Evolutionary conservation across 2,329 filamentous ascomycete species (phyloP).

Genomic region (Aspergillus fructus): DNA sequence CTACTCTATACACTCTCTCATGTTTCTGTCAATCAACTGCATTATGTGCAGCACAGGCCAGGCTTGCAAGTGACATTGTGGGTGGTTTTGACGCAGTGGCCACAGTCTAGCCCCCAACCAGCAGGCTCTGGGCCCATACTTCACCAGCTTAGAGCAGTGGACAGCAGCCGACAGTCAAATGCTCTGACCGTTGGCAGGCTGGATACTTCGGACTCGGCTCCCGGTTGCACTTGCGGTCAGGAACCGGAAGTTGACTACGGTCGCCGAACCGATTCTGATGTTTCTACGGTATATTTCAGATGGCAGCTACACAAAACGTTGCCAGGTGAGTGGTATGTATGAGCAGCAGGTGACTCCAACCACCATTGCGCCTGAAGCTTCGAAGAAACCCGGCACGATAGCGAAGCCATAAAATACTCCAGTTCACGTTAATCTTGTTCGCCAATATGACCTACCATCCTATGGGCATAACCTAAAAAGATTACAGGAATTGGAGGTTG

Average conservation of each 20-base stretch:
- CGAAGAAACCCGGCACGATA: conserved; percentile 29
- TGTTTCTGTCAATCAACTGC: background rate
- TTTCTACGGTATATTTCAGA: too few relatives aligned
- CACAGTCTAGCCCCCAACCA: background rate
- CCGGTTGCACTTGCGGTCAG: too few relatives aligned
- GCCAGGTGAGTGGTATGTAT: conserved; percentile 26
- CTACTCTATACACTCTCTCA: too few relatives aligned
- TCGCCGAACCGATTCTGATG: too few relatives aligned
- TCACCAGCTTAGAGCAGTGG: too few relatives aligned
- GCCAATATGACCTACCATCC: conserved; percentile 51
- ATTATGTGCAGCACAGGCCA: background rate
- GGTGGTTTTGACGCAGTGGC: background rate
- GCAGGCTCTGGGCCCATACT: background rate
- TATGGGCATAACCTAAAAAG: conserved; percentile 27
- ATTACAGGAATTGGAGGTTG: conserved; percentile 45
- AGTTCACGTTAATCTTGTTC: conserved; percentile 39
- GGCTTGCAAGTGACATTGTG: background rate
- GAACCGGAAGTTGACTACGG: too few relatives aligned
- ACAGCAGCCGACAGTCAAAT: too few relatives aligned
- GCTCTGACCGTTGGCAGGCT: too few relatives aligned
- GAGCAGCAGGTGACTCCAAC: conserved; percentile 40
- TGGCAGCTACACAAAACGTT: background rate
- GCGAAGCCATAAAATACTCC: conserved; percentile 32
- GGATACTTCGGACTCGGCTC: too few relatives aligned
- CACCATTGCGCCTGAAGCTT: conserved; percentile 30